Percentiles rank a stretch among this genome's conserved stretches.
Evolutionary conservation across 1,284 basidiomycete species (phyloP).

Genomic region (Sanghuangporus sanghuang): DNA sequence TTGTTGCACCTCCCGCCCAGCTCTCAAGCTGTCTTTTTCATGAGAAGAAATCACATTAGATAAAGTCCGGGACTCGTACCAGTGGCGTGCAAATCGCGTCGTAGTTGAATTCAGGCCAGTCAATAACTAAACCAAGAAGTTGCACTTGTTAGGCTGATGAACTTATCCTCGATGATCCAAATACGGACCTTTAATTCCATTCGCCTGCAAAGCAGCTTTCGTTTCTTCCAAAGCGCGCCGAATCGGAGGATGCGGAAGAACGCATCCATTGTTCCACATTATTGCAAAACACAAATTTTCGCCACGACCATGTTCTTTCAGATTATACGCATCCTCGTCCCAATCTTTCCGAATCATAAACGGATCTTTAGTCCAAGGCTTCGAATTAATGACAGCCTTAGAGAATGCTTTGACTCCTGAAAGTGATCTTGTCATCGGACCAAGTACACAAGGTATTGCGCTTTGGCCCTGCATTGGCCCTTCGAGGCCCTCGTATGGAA

Average conservation of each 20-base stretch:
- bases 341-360: slow-evolving; percentile 57
- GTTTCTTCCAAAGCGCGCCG: slow-evolving; percentile 55
- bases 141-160: neutral
- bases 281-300: slow-evolving; percentile 56
- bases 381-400: slow-evolving; percentile 45
- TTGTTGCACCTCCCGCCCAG: slow-evolving; percentile 37
- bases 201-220: slow-evolving; percentile 50
- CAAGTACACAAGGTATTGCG: slow-evolving; percentile 64
- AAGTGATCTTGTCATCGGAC: slow-evolving; percentile 60
- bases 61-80: slow-evolving; percentile 26
- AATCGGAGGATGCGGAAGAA: slow-evolving; percentile 67
- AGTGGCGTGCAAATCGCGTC: slow-evolving; percentile 29
- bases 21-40: slow-evolving; percentile 32
- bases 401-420: slow-evolving; percentile 59
- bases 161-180: neutral
- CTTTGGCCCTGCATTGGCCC: slow-evolving; percentile 68
- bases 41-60: neutral
- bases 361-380: slow-evolving; percentile 70
- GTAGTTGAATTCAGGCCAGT: slow-evolving; percentile 40
- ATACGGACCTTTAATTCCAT: slow-evolving; percentile 60
- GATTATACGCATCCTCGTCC: slow-evolving; percentile 51
- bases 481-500: slow-evolving; percentile 59
- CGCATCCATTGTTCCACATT: slow-evolving; percentile 56
- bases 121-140: slow-evolving; percentile 25
- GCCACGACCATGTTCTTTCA: slow-evolving; percentile 53